Evolutionary conservation across 2,329 filamentous ascomycete species (phyloP), one percentile per base, ranked within the genome.

Genomic region (Aureobasidium lini): DNA sequence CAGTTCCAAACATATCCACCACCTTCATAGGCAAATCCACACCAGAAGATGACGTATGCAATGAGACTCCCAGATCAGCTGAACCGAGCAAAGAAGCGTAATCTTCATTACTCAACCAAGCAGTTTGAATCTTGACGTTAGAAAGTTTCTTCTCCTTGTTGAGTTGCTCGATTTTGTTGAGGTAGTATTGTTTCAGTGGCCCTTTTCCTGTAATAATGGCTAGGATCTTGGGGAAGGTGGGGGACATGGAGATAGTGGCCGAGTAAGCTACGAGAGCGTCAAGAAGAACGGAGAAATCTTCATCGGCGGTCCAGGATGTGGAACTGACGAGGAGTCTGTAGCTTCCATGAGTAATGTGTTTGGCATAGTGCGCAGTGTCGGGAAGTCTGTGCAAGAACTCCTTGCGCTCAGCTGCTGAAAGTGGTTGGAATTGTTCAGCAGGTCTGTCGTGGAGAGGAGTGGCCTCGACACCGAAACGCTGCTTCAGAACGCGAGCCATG

Each of bases 11-110:
- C 92, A 99, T 96, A 71, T 99, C 94, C 13, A 99, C 92, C 1
- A 99, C 91, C 75, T 99, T 99, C 94, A 99, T 99, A 0, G 94
- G 94, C 18, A 99, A 78, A 73, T 99, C 94, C 0, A 99, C 91
- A 1, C 94, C 94, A 2, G 90, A 96, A 65, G 89, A 95, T 13
- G 91, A 96, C 64, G 85, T 96, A 75, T 99, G 94, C 29, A 99
- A 77, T 60, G 90, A 95, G 28, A 99, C 84, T 9, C 94, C 94
- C 0, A 99, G 78, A 67, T 96, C 93, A 3, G 94, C 91, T 46
- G 87, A 87, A 10, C 87, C 89, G 32, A 99, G 84, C 4, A 99
- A 80, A 0, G 78, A 80, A 0, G 94, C 93, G 70, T 99, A 99
- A 71, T 96, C 88, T 58, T 84, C 79, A 5, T 89, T 87, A 8